These are phyloP conservation scores for Euphorbia celastroides DNA, from an alignment of 441 rosid species.

Conservation along the genomic window DNA sequence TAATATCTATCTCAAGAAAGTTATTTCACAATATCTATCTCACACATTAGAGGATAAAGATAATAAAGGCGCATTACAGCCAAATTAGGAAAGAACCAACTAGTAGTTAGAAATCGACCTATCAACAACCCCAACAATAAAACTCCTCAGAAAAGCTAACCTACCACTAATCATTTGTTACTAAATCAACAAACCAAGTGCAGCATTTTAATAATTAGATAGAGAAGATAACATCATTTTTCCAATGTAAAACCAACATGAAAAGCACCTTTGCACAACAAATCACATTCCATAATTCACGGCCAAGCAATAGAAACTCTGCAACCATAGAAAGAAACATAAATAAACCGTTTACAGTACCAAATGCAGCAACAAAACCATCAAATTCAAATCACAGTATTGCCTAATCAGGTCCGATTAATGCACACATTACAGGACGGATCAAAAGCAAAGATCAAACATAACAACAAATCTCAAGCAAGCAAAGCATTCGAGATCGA, in stretches of 20 bases:
- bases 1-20: too few species aligned
- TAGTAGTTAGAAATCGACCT: constrained; percentile 28
- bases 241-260: constrained; percentile 3
- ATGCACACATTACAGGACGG: background rate
- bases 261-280: constrained; percentile 1
- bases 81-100: constrained; percentile 21
- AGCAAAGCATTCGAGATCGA: background rate
- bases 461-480: background rate
- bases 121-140: constrained; percentile 27
- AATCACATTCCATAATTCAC: background rate
- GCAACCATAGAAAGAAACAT: background rate
- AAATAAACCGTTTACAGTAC: background rate
- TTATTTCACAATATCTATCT: background rate
- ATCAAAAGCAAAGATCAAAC: background rate
- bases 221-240: constrained; percentile 4
- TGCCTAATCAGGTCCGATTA: background rate
- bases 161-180: constrained; percentile 22
- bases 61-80: constrained; percentile 8
- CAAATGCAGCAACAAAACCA: background rate
- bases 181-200: constrained; percentile 20
- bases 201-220: constrained; percentile 12
- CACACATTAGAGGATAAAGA: background rate
- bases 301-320: constrained; percentile 14
- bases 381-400: background rate
- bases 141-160: constrained; percentile 21